phyloP scores from a whole-genome alignment of 768 basidiomycete species.

The Hericium coralloides region DNA sequence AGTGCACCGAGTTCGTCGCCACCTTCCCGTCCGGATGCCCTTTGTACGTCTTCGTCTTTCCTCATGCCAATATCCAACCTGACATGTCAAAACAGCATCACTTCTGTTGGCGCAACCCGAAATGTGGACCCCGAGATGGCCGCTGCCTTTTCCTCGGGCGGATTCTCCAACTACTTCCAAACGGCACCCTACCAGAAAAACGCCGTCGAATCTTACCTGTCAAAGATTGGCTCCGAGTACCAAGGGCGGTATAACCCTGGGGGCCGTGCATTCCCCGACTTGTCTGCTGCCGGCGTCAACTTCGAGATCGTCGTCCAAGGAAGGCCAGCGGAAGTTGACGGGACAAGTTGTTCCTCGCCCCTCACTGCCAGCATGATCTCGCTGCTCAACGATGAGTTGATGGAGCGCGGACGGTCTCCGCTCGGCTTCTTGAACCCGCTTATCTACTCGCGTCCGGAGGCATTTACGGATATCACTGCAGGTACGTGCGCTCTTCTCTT shows the following conservation, averaged over 20 bases:
- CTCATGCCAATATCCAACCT: neutral
- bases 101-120: constrained; percentile 27
- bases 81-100: constrained; percentile 15
- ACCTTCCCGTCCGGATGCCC: constrained; percentile 19
- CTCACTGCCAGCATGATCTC: constrained; percentile 25
- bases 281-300: constrained; percentile 31
- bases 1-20: constrained; percentile 10
- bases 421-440: constrained; percentile 17
- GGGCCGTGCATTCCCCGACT: constrained; percentile 41
- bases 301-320: constrained; percentile 13
- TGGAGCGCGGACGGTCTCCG: constrained; percentile 15
- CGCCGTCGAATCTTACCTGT: constrained; percentile 29
- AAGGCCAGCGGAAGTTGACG: constrained; percentile 11
- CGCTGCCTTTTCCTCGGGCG: constrained; percentile 27
- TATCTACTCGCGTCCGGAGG: constrained; percentile 9
- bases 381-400: constrained; percentile 25
- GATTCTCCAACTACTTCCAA: constrained; percentile 23
- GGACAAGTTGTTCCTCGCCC: constrained; percentile 25
- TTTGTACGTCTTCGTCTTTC: constrained; percentile 8
- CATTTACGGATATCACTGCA: neutral
- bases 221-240: constrained; percentile 19
- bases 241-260: constrained; percentile 21
- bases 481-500: neutral
- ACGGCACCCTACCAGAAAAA: constrained; percentile 27
- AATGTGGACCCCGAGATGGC: constrained; percentile 21